Percentiles rank a stretch among this genome's conserved stretches.
These are phyloP conservation scores for Penicillium digitatum DNA, from an alignment of 2,329 filamentous ascomycete species.

Conservation along the genomic window DNA sequence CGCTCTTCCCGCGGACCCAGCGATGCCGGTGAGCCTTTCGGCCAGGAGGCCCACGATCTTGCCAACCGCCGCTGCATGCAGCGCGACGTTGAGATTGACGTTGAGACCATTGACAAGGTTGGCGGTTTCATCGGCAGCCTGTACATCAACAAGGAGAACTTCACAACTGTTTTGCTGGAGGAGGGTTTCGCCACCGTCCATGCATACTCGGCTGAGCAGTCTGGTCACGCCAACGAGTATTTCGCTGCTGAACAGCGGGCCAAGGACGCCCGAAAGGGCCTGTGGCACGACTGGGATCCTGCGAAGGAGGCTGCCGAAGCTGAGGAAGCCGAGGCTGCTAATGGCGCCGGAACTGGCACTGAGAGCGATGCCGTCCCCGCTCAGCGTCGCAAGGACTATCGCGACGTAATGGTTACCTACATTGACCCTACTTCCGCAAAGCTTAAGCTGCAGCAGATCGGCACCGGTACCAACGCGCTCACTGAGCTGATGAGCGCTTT, in stretches of 20 bases:
- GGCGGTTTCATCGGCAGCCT: slow-evolving; percentile 95
- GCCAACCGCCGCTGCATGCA: slow-evolving; percentile 86
- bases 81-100: slow-evolving; percentile 91
- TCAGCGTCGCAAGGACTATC: slow-evolving; percentile 79
- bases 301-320: slow-evolving; percentile 69
- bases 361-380: slow-evolving; percentile 50
- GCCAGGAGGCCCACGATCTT: slow-evolving; percentile 89
- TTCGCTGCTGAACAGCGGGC: slow-evolving; percentile 82
- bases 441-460: slow-evolving; percentile 88
- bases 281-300: slow-evolving; percentile 95
- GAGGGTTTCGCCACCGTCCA: slow-evolving; percentile 92
- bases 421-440: slow-evolving; percentile 71
- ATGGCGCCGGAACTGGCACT: slow-evolving; percentile 50
- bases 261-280: slow-evolving; percentile 79
- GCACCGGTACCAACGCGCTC: slow-evolving; percentile 76
- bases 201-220: slow-evolving; percentile 92
- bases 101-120: slow-evolving; percentile 91
- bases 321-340: slow-evolving; percentile 45
- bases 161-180: slow-evolving; percentile 87
- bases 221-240: slow-evolving; percentile 81
- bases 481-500: slow-evolving; percentile 88
- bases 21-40: slow-evolving; percentile 86
- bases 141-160: slow-evolving; percentile 91
- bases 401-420: slow-evolving; percentile 87
- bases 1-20: slow-evolving; percentile 75